Evolutionary conservation across 169 alveolate species (phyloP).

Genomic region (Plasmodium billcollinsi): DNA sequence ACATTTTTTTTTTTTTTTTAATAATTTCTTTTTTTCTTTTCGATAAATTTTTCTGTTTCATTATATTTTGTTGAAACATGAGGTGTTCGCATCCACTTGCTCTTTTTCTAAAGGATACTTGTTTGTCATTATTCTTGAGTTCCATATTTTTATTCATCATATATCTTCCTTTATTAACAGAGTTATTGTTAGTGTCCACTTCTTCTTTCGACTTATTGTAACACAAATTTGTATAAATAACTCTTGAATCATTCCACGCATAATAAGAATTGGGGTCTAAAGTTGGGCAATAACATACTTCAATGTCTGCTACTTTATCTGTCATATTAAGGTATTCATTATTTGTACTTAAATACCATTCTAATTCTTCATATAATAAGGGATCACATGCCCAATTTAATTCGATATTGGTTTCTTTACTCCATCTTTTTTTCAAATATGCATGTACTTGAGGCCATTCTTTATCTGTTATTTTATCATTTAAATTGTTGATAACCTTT

Average conservation of each 20-base stretch:
- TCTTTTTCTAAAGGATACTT: conserved; percentile 62
- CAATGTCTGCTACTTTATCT: conserved; percentile 78
- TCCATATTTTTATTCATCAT: conserved; percentile 15
- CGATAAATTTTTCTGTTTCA: conserved; percentile 52
- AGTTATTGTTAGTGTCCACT: conserved; percentile 8
- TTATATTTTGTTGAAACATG: conserved; percentile 71
- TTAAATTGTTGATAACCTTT: conserved; percentile 46
- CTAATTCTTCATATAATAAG: conserved; percentile 77
- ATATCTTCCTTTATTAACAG: conserved; percentile 8
- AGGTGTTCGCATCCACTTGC: conserved; percentile 78
- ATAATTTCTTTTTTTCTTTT: conserved; percentile 43
- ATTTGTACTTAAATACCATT: conserved; percentile 80
- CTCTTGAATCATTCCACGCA: conserved; percentile 85
- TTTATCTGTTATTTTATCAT: conserved; percentile 74
- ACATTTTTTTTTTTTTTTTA: conserved; percentile 44
- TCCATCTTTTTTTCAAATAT: conserved; percentile 76
- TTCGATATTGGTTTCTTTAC: conserved; percentile 78
- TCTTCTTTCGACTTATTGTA: conserved; percentile 65
- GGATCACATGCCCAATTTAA: conserved; percentile 84
- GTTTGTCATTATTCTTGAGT: conserved; percentile 45
- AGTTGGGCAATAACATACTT: conserved; percentile 82
- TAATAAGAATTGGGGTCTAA: conserved; percentile 77
- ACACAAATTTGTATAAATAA: conserved; percentile 74
- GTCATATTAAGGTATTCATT: conserved; percentile 79
- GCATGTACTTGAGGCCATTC: conserved; percentile 81